phyloP scores from a whole-genome alignment of 768 basidiomycete genomes.

The Termitomyces sp. region DNA sequence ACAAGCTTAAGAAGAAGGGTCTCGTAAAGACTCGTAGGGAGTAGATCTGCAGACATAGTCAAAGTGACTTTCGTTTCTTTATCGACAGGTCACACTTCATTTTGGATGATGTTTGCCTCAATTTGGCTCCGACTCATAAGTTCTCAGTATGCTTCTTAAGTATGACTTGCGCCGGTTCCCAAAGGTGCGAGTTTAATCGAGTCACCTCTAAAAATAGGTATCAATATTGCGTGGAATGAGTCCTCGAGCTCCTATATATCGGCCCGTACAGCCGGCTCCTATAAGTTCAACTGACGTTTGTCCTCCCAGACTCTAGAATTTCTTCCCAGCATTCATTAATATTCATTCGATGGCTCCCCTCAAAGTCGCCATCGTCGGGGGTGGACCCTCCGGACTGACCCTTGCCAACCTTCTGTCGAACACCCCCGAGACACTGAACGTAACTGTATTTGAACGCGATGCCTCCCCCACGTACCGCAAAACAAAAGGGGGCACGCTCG shows the following conservation, averaged over 20 bases:
- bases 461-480: constrained; percentile 11
- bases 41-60: constrained; percentile 24
- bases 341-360: constrained; percentile 3
- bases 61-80: not conserved
- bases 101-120: not conserved
- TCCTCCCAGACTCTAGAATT: not conserved
- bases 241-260: too few species aligned
- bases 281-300: not conserved
- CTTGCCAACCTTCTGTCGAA: constrained; percentile 18
- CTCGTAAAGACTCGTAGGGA: constrained; percentile 49
- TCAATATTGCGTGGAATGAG: too few species aligned
- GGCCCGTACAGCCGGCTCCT: not conserved
- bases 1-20: constrained; percentile 54
- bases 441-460: constrained; percentile 20
- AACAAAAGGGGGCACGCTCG: constrained; percentile 21
- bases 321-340: not conserved
- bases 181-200: too few species aligned
- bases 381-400: constrained; percentile 20
- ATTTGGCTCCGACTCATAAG: not conserved
- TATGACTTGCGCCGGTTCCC: too few species aligned
- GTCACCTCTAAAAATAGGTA: too few species aligned
- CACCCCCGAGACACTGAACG: constrained; percentile 4
- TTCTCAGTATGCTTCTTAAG: too few species aligned
- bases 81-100: constrained; percentile 5
- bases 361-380: constrained; percentile 15